These are phyloP conservation scores for Tolypocladium ophioglossoides DNA, from an alignment of 2,329 filamentous ascomycete genomes.

Conservation along the genomic window DNA sequence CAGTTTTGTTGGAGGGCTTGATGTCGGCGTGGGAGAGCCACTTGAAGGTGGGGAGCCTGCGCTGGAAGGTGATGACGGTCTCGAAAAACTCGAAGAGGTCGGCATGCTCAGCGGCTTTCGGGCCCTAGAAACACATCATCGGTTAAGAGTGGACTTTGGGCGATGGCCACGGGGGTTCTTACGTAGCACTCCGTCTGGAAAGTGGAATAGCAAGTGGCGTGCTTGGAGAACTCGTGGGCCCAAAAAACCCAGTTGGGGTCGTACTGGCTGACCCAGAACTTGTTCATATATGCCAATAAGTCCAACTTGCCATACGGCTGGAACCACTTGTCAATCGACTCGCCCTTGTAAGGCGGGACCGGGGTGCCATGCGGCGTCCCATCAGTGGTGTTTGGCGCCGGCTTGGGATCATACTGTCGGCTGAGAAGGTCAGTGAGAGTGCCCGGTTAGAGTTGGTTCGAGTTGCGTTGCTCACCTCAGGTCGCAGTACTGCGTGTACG, in stretches of 20 bases:
- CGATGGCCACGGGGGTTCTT: conserved; percentile 1
- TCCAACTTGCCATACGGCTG: conserved; percentile 46
- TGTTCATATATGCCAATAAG: conserved; percentile 55
- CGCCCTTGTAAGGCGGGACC: conserved; percentile 48
- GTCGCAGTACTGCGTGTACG: conserved; percentile 59
- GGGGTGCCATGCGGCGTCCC: conserved; percentile 38
- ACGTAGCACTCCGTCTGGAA: conserved; percentile 55
- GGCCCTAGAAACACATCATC: conserved; percentile 23
- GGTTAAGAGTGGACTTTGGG: too few species aligned
- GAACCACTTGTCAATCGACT: conserved; percentile 47
- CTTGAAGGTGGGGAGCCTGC: conserved; percentile 44
- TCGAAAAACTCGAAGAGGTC: conserved; percentile 56
- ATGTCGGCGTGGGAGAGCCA: conserved; percentile 48
- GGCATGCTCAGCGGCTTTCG: conserved; percentile 40
- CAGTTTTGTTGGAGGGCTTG: conserved; percentile 45
- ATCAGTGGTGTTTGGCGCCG: conserved; percentile 53
- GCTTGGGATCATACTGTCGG: conserved; percentile 53
- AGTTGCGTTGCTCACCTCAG: conserved; percentile 21
- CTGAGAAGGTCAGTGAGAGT: conserved; percentile 9
- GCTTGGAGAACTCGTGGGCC: conserved; percentile 59
- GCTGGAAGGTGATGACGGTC: conserved; percentile 47
- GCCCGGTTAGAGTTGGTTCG: background rate
- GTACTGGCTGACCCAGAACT: conserved; percentile 48
- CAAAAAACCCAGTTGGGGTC: conserved; percentile 50
- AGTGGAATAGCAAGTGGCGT: conserved; percentile 56